These are phyloP conservation scores for Leishmania tropica DNA, from an alignment of 208 protist species.

Conservation along the genomic window DNA sequence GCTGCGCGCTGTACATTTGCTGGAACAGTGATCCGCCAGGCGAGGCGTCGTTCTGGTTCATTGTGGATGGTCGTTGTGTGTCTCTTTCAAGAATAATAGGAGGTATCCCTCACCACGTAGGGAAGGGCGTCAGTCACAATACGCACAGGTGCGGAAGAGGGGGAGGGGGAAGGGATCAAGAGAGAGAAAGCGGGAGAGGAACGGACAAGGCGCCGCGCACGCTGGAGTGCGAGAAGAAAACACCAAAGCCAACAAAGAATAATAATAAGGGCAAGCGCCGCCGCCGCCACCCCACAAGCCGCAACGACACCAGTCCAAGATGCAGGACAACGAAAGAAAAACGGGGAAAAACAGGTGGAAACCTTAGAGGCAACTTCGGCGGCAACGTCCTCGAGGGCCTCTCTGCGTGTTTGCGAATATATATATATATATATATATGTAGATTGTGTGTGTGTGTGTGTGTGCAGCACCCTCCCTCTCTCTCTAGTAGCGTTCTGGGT, in stretches of 20 bases:
- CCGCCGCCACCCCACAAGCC: not conserved
- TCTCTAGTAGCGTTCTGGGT: no score
- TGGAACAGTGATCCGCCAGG: conserved; percentile 72
- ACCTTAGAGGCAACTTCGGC: not conserved
- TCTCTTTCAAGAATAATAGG: not conserved
- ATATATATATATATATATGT: not conserved
- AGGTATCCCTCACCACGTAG: not conserved
- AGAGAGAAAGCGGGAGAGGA: not conserved
- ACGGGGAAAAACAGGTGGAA: not conserved
- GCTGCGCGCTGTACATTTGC: conserved; percentile 77
- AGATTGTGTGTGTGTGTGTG: not conserved
- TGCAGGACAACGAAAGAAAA: not conserved
- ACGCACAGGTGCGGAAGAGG: not conserved
- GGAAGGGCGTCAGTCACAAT: not conserved
- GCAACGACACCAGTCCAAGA: conserved; percentile 2
- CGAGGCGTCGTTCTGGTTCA: conserved; percentile 18
- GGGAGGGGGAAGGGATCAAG: not conserved
- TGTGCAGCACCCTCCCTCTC: no score
- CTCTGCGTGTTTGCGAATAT: not conserved
- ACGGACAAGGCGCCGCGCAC: no score
- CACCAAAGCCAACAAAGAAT: no score
- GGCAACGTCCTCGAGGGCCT: not conserved
- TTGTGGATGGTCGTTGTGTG: not conserved
- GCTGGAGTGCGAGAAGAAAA: no score
- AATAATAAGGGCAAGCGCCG: not conserved